These are phyloP conservation scores for Dictyostelium purpureum DNA, from an alignment of 78 protist species.

Conservation along the genomic window DNA sequence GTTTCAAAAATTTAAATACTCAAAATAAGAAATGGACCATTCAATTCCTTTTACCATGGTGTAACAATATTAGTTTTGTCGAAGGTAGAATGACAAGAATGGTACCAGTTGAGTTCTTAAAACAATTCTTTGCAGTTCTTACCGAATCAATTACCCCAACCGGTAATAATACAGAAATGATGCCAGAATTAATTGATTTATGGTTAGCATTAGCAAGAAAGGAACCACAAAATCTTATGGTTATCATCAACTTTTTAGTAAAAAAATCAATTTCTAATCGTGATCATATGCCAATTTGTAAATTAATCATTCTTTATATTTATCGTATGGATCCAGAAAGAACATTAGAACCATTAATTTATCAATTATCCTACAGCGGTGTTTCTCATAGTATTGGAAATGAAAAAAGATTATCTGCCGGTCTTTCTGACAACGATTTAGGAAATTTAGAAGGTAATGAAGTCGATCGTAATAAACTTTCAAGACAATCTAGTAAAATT, in stretches of 20 bases:
- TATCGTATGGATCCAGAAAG: slow-evolving; percentile 36
- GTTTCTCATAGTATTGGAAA: background rate
- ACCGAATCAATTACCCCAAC: slow-evolving; percentile 17
- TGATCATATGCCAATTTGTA: slow-evolving; percentile 52
- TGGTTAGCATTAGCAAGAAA: slow-evolving; percentile 58
- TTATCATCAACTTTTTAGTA: slow-evolving; percentile 53
- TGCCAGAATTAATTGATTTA: slow-evolving; percentile 50
- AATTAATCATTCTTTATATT: slow-evolving; percentile 23
- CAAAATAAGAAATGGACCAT: slow-evolving; percentile 47
- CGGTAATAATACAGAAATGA: slow-evolving; percentile 30
- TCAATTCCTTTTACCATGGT: slow-evolving; percentile 68
- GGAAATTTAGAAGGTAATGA: background rate
- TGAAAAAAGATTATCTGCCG: background rate
- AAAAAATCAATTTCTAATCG: slow-evolving; percentile 37
- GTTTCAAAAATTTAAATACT: slow-evolving; percentile 2
- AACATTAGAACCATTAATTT: slow-evolving; percentile 53
- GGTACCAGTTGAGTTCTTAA: slow-evolving; percentile 34
- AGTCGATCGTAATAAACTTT: background rate
- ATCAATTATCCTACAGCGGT: slow-evolving; percentile 39
- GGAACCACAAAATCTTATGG: slow-evolving; percentile 17
- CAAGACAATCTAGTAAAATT: slow-evolving; percentile 23
- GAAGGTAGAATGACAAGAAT: slow-evolving; percentile 20
- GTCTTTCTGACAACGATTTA: background rate
- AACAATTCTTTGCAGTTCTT: background rate
- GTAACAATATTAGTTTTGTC: slow-evolving; percentile 5